Conservation (phyloP, 1,284 basidiomycete genomes). For the Sporisorium exsertum region DNA sequence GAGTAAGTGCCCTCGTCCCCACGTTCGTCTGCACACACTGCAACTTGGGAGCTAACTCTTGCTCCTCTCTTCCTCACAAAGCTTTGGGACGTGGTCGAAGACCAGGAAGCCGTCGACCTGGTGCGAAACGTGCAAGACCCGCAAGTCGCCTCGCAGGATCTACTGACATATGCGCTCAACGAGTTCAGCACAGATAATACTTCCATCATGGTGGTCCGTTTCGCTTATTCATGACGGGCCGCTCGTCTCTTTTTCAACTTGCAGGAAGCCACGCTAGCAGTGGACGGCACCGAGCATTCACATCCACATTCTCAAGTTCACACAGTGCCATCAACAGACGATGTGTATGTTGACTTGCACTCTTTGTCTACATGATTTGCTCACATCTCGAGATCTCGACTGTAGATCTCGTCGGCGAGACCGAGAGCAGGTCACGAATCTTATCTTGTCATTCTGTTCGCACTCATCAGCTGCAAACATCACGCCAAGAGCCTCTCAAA, state of each 20-base stretch:
- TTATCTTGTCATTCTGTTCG: too few relatives aligned
- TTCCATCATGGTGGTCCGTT: slow-evolving; percentile 66
- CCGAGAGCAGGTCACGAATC: too few relatives aligned
- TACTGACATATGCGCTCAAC: slow-evolving; percentile 86
- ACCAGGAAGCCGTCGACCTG: slow-evolving; percentile 91
- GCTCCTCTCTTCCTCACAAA: slow-evolving; percentile 68
- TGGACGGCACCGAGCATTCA: neutral
- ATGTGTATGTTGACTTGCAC: neutral
- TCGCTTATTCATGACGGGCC: slow-evolving; percentile 18
- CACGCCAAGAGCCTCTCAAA: neutral
- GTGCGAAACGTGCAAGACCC: slow-evolving; percentile 81
- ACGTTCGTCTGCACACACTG: neutral
- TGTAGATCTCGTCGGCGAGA: too few relatives aligned
- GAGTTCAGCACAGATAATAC: slow-evolving; percentile 90
- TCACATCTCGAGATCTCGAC: too few relatives aligned
- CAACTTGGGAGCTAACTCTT: neutral
- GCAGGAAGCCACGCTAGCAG: neutral
- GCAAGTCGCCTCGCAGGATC: slow-evolving; percentile 81
- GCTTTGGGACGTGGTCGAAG: slow-evolving; percentile 96
- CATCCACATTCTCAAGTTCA: neutral
- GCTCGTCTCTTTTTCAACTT: neutral
- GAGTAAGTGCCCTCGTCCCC: slow-evolving; percentile 76
- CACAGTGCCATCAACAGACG: neutral
- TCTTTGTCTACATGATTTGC: too few relatives aligned
- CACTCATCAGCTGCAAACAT: neutral